These are phyloP conservation scores for Rhazya stricta DNA, from an alignment of 257 asterid species.

Conservation along the genomic window DNA sequence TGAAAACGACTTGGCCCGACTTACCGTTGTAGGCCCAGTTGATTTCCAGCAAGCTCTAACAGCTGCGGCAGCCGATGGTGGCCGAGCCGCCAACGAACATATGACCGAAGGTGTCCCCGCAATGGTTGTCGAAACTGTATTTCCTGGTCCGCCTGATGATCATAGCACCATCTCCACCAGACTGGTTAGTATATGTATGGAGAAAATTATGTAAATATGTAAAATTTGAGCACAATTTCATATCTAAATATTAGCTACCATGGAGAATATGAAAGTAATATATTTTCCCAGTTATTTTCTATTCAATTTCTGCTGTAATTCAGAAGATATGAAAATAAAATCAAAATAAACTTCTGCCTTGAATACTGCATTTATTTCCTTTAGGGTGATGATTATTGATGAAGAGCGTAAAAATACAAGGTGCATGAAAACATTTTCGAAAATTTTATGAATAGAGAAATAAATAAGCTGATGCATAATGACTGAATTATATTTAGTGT, in stretches of 20 bases:
- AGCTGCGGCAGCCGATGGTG: constrained; percentile 95
- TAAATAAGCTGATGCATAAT: background rate
- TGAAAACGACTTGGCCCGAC: constrained; percentile 69
- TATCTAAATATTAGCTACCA: background rate
- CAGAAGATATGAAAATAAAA: background rate
- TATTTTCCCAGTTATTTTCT: background rate
- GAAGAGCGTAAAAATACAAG: background rate
- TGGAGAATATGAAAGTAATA: background rate
- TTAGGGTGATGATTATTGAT: background rate
- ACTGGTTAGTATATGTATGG: constrained; percentile 39
- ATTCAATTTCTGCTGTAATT: background rate
- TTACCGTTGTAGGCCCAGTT: constrained; percentile 69
- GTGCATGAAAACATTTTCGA: background rate
- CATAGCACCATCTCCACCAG: constrained; percentile 70
- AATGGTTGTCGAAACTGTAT: constrained; percentile 83
- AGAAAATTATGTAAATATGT: background rate
- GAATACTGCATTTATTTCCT: background rate
- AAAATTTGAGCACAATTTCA: background rate
- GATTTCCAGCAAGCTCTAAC: constrained; percentile 75
- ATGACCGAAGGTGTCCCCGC: constrained; percentile 42
- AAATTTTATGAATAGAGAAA: background rate
- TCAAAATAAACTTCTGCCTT: background rate
- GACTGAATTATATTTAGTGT: too few species aligned
- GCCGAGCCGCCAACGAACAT: constrained; percentile 71
- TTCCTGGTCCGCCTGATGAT: constrained; percentile 53